A percentile compares a stretch with the other conserved stretches of the same genome.
These are phyloP conservation scores for Cymbopogon citratus DNA, from an alignment of 176 grass and related monocot species.

Conservation along the genomic window DNA sequence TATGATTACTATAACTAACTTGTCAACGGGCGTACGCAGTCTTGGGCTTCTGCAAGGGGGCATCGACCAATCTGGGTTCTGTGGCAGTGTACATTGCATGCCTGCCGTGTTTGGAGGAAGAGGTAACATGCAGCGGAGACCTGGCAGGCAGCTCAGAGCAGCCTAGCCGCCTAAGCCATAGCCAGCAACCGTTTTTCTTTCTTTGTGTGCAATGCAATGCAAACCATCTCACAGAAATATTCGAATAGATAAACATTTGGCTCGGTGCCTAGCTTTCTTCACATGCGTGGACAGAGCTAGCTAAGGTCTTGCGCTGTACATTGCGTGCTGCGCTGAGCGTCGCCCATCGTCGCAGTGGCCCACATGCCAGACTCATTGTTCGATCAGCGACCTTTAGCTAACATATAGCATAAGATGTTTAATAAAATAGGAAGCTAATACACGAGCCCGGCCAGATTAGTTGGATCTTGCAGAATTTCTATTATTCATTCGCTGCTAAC, in stretches of 20 bases:
- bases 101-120: constrained; percentile 20
- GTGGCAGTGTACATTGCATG: constrained; percentile 8
- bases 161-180: background rate
- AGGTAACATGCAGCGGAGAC: constrained; percentile 27
- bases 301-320: constrained; percentile 19
- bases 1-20: constrained; percentile 24
- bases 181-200: constrained; percentile 33
- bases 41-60: constrained; percentile 23
- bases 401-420: background rate
- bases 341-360: constrained; percentile 13
- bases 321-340: constrained; percentile 15
- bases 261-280: constrained; percentile 20
- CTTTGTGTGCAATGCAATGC: constrained; percentile 35
- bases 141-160: background rate
- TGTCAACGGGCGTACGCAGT: background rate
- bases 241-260: background rate
- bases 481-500: background rate
- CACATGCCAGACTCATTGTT: constrained; percentile 2
- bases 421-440: background rate
- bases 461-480: background rate
- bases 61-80: constrained; percentile 10
- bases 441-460: background rate
- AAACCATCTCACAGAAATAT: constrained; percentile 16
- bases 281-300: constrained; percentile 18
- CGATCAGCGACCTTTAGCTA: background rate